phyloP scores from a whole-genome alignment of 1,139 yeast species.

The Wickerhamomyces sp. region DNA sequence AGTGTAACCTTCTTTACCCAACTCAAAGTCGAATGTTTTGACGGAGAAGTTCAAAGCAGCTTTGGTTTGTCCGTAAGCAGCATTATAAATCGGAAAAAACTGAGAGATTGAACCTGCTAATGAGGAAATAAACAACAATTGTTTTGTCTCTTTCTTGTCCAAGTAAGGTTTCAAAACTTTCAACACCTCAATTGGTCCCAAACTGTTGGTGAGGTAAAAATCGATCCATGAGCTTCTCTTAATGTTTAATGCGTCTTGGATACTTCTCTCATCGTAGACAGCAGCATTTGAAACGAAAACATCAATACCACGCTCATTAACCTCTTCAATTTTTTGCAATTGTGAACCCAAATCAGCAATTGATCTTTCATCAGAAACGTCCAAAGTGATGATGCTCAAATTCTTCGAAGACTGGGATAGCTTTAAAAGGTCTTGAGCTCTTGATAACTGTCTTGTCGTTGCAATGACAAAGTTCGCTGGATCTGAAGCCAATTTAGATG shows the following conservation, averaged over 20 bases:
- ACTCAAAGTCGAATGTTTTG: conserved; percentile 22
- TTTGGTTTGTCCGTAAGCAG: conserved; percentile 31
- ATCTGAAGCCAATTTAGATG: conserved; percentile 10
- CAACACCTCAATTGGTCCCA: conserved; percentile 23
- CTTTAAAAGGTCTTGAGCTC: neutral
- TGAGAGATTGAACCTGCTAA: conserved; percentile 21
- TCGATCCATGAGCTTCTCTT: neutral
- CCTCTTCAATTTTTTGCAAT: conserved; percentile 12
- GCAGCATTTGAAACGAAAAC: conserved; percentile 50
- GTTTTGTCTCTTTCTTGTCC: conserved; percentile 13
- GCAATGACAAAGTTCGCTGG: neutral
- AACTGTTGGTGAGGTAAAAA: conserved; percentile 16
- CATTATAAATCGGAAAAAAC: conserved; percentile 13
- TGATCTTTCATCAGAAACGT: conserved; percentile 15
- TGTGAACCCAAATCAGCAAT: conserved; percentile 10
- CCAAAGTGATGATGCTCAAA: conserved; percentile 9
- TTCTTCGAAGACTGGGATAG: neutral
- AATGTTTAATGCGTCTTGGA: conserved; percentile 2
- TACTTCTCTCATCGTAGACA: conserved; percentile 24
- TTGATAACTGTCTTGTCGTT: neutral
- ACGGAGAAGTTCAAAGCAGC: conserved; percentile 29
- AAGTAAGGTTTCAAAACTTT: conserved; percentile 21
- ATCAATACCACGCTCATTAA: conserved; percentile 41
- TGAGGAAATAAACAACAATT: conserved; percentile 23
- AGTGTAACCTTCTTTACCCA: conserved; percentile 21